A percentile compares a stretch with the other conserved stretches of the same genome.
phyloP scores from a whole-genome alignment of 768 basidiomycete species.

The Gymnopilus junonius region DNA sequence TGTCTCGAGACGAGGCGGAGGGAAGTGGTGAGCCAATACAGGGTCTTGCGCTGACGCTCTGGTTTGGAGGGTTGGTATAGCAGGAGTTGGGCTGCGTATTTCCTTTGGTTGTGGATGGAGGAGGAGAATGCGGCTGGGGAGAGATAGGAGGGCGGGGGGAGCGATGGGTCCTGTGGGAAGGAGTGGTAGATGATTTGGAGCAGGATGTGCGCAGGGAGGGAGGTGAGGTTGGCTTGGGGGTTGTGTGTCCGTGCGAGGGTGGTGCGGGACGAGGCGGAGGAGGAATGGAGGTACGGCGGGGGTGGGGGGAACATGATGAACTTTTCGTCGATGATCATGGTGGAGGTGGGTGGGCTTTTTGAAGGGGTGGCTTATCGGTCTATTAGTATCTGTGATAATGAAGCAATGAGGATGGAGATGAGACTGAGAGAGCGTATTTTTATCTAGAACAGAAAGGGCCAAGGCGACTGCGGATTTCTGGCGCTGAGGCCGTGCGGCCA shows the following conservation, averaged over 20 bases:
- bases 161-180: conserved; percentile 45
- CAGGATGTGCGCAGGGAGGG: conserved; percentile 50
- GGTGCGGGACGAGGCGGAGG: conserved; percentile 4
- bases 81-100: neutral
- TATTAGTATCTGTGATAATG: neutral
- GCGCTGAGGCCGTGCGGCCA: too few relatives aligned
- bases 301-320: conserved; percentile 33
- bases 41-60: conserved; percentile 63
- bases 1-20: conserved; percentile 69
- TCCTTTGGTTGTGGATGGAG: conserved; percentile 22
- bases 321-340: conserved; percentile 42
- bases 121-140: conserved; percentile 19
- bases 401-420: too few relatives aligned
- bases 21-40: conserved; percentile 70
- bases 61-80: conserved; percentile 39
- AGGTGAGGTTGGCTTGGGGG: conserved; percentile 8
- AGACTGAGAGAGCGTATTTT: too few relatives aligned
- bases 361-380: neutral
- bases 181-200: conserved; percentile 70
- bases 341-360: neutral
- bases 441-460: neutral
- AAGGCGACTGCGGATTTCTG: neutral
- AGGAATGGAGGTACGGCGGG: conserved; percentile 27
- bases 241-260: neutral
- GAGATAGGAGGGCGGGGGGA: neutral